phyloP scores from a whole-genome alignment of 1,284 basidiomycete species.

The Mycena sp. region DNA sequence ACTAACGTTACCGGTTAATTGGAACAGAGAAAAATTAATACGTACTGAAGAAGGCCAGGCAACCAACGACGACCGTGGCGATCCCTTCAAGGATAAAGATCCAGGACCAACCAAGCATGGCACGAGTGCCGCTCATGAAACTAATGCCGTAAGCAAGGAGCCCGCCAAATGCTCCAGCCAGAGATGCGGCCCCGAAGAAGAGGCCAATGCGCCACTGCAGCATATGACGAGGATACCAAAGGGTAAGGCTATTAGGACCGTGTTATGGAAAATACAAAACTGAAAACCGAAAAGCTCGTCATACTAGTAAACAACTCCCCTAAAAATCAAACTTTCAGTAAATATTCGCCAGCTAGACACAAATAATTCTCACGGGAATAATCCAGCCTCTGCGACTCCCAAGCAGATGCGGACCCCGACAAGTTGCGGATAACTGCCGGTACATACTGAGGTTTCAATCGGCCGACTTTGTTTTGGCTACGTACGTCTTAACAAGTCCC shows the following conservation, averaged over 20 bases:
- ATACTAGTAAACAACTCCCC: conserved; percentile 69
- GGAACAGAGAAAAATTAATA: conserved; percentile 1
- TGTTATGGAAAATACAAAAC: not conserved
- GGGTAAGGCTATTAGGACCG: conserved; percentile 46
- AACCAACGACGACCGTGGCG: conserved; percentile 56
- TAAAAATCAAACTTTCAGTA: not conserved
- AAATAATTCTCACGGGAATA: conserved; percentile 57
- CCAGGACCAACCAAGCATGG: conserved; percentile 56
- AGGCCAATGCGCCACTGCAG: conserved; percentile 60
- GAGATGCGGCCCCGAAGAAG: conserved; percentile 48
- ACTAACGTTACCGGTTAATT: not conserved
- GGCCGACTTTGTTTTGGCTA: no score
- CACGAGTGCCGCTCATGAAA: conserved; percentile 54
- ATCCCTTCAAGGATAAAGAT: conserved; percentile 64
- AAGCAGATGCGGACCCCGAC: conserved; percentile 67
- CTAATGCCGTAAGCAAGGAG: conserved; percentile 56
- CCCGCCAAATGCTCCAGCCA: conserved; percentile 54
- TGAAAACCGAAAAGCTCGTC: conserved; percentile 16
- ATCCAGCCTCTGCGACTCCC: conserved; percentile 74
- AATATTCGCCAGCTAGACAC: not conserved
- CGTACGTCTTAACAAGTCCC: conserved; percentile 72
- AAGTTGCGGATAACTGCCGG: conserved; percentile 64
- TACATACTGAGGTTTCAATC: conserved; percentile 1
- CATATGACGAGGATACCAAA: conserved; percentile 63
- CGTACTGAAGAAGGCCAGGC: conserved; percentile 55